Conservation (phyloP, 768 basidiomycete genomes). For the Trametes cingulata region DNA sequence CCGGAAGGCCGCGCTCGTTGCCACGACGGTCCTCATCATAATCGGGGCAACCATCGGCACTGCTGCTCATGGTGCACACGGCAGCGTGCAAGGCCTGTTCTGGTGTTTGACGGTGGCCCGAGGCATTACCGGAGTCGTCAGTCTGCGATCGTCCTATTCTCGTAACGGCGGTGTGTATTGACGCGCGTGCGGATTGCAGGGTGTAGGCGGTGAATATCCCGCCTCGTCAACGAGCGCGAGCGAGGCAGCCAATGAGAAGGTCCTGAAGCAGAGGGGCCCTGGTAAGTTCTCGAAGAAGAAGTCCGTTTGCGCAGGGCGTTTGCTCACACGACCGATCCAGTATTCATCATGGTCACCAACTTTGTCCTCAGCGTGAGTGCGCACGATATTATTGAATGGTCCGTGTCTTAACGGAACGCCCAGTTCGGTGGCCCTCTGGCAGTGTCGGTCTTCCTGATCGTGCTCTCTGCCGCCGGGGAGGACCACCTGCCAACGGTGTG, state of each 20-base stretch:
- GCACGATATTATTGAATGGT: conserved; percentile 8
- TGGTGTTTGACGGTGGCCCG: conserved; percentile 76
- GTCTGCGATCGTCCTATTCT: conserved; percentile 23
- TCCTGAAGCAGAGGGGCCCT: conserved; percentile 59
- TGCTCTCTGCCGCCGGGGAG: conserved; percentile 64
- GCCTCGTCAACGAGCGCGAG: conserved; percentile 68
- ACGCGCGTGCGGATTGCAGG: conserved; percentile 36
- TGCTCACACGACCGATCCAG: conserved; percentile 31
- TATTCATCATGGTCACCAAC: conserved; percentile 78
- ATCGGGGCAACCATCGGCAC: conserved; percentile 68
- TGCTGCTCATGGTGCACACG: conserved; percentile 62
- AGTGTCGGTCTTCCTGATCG: conserved; percentile 65
- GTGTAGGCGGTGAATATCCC: conserved; percentile 79
- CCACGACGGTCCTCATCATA: conserved; percentile 69
- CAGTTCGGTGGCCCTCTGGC: conserved; percentile 70
- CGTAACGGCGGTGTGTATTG: neutral
- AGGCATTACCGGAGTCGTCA: conserved; percentile 67
- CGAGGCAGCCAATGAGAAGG: conserved; percentile 74
- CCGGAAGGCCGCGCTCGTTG: conserved; percentile 72
- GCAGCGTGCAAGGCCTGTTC: conserved; percentile 59
- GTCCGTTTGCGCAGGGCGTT: neutral
- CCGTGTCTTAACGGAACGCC: conserved; percentile 15
- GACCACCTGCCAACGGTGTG: conserved; percentile 64
- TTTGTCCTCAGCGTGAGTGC: conserved; percentile 59
- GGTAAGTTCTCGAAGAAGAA: conserved; percentile 34